phyloP scores from a whole-genome alignment of 306 rosid genomes.

The Inga laurina region DNA sequence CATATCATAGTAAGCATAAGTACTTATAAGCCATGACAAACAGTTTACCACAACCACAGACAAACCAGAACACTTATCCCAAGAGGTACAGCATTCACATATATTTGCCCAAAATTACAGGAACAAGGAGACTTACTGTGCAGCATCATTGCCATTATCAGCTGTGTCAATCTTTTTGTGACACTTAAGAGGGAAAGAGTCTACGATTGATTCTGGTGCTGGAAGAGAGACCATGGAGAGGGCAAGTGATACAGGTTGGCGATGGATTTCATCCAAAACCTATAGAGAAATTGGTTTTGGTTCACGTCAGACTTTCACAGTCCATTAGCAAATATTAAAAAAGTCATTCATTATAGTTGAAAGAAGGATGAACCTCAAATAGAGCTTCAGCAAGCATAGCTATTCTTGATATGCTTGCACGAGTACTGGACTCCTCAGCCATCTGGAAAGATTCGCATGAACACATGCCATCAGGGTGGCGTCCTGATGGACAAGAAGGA shows the following conservation, averaged over 20 bases:
- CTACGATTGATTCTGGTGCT: constrained; percentile 85
- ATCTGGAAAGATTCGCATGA: constrained; percentile 69
- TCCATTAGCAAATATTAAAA: constrained; percentile 9
- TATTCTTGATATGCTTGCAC: constrained; percentile 94
- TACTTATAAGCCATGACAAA: background rate
- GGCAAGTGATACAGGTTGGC: constrained; percentile 82
- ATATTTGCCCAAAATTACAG: background rate
- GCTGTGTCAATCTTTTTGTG: constrained; percentile 59
- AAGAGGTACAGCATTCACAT: background rate
- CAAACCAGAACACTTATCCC: background rate
- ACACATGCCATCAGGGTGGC: constrained; percentile 86
- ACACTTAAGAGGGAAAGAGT: constrained; percentile 82
- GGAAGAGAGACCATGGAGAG: constrained; percentile 88
- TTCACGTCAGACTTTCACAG: constrained; percentile 17
- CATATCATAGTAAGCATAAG: constrained; percentile 5
- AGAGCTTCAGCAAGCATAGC: constrained; percentile 97
- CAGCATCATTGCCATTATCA: constrained; percentile 52
- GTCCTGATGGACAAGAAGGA: constrained; percentile 80
- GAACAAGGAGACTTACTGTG: constrained; percentile 63
- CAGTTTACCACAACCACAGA: constrained; percentile 7
- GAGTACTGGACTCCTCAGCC: constrained; percentile 79
- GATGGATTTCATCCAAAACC: constrained; percentile 98
- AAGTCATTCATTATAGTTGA: constrained; percentile 5
- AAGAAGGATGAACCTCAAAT: constrained; percentile 70
- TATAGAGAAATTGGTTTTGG: constrained; percentile 36